phyloP scores from a whole-genome alignment of 1,284 basidiomycete species.

The Malassezia pachydermatis region DNA sequence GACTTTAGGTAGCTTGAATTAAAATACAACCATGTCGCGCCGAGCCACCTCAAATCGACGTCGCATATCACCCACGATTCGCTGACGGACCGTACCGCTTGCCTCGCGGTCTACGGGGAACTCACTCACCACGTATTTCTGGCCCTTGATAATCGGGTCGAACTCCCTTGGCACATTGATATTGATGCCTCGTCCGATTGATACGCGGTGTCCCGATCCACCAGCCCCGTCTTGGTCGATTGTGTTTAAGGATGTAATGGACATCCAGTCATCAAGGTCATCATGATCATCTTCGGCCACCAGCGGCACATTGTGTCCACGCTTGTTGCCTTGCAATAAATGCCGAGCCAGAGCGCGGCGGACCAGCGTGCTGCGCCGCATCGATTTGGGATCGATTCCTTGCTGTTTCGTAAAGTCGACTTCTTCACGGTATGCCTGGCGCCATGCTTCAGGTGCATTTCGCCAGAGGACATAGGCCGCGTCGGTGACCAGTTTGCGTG shows the following conservation, averaged over 20 bases:
- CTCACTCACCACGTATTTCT: conserved; percentile 38
- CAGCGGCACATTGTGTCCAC: conserved; percentile 19
- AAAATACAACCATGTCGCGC: conserved; percentile 41
- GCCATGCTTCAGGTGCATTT: conserved; percentile 41
- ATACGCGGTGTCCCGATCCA: conserved; percentile 18
- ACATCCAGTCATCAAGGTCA: conserved; percentile 19
- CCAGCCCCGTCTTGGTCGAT: conserved; percentile 14
- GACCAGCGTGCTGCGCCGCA: conserved; percentile 24
- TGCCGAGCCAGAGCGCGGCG: conserved; percentile 33
- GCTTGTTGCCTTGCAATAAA: conserved; percentile 34
- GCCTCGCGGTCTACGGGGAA: conserved; percentile 38
- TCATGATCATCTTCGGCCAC: conserved; percentile 15
- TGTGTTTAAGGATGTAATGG: conserved; percentile 21
- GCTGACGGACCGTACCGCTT: conserved; percentile 26
- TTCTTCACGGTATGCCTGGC: conserved; percentile 20
- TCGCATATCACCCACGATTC: conserved; percentile 36
- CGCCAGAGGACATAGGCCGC: conserved; percentile 41
- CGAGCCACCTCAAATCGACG: conserved; percentile 38
- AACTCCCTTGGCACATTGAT: conserved; percentile 36
- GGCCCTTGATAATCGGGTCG: conserved; percentile 24
- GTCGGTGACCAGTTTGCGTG: conserved; percentile 37
- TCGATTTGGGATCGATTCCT: conserved; percentile 19
- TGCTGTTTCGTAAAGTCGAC: conserved; percentile 10
- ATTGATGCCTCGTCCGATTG: conserved; percentile 29
- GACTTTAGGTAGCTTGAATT: conserved; percentile 1